Evolutionary conservation across 495 filamentous ascomycete genomes (phyloP).

Genomic region (Penicillium bovifimosum): DNA sequence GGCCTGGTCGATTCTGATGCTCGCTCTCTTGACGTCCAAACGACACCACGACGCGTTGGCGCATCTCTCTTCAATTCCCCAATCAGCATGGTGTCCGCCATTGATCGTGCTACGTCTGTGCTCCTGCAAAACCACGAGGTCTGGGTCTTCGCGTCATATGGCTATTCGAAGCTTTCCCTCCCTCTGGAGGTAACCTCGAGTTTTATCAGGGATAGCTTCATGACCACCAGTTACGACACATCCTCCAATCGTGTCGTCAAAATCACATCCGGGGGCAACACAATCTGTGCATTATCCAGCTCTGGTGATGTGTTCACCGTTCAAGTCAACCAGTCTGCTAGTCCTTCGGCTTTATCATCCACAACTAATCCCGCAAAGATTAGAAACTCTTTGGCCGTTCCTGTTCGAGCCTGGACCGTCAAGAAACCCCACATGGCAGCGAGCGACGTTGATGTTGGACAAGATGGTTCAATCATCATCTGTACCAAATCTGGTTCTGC

Average conservation of each 20-base stretch:
- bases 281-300: constrained; percentile 77
- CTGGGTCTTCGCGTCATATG: constrained; percentile 89
- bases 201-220: constrained; percentile 61
- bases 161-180: constrained; percentile 80
- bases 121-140: constrained; percentile 83
- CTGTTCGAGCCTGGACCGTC: constrained; percentile 75
- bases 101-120: constrained; percentile 82
- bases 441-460: constrained; percentile 78
- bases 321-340: constrained; percentile 59
- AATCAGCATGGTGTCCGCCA: constrained; percentile 77
- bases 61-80: constrained; percentile 74
- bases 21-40: constrained; percentile 76
- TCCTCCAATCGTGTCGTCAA: constrained; percentile 61
- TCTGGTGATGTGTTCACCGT: constrained; percentile 84
- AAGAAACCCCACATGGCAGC: constrained; percentile 80
- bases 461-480: constrained; percentile 92
- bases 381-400: constrained; percentile 65
- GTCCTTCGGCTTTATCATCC: constrained; percentile 54
- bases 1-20: constrained; percentile 94
- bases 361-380: constrained; percentile 89
- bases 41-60: constrained; percentile 77
- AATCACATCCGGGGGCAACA: constrained; percentile 79
- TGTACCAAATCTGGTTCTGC: constrained; percentile 88
- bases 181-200: constrained; percentile 66
- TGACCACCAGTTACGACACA: constrained; percentile 61